Base-by-base conservation (phyloP, 1,284 basidiomycete species). In the Ustilago bromivora region DNA sequence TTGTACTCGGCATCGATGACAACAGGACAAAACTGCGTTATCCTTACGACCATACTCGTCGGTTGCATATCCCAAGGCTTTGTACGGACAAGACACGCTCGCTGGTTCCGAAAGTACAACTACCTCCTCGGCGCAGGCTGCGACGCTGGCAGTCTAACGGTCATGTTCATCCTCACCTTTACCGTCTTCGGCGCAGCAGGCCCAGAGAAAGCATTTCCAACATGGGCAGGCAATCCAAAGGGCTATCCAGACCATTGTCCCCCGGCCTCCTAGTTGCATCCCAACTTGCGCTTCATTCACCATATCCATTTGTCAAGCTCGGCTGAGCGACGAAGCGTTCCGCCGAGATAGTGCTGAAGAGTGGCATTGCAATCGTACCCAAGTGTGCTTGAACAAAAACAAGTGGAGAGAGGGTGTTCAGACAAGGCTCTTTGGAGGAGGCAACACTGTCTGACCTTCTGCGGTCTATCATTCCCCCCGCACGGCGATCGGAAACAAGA, bases 161-260 rank as follows among this genome's bases (percentile, higher is more conserved):
- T 92, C 88, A 88, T 91, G 35, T 91, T 92, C 81, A 87, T 92
- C 19, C 87, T 92, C 5, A 90, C 90, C 9, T 92, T 92, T 81
- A 90, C 91, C 4, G 91, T 92, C 23, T 91, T 90, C 78, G 91
- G 91, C 47, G 91, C 90, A 13, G 89, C 89, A 1, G 91, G 91
- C 5, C 81, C 80, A 17, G 81, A 87, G 56, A 86, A 85, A 58
- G 89, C 88, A 2, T 91, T 91, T 88, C 90, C 90, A 0, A 78
- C 63, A 0, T 76, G 74, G 74, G 40, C 41, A n/a, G 72, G 72
- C 40, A 75, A 75, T 28, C 62, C 72, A 6, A 40, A 36, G 3
- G 3, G 68, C 3, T 71, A 46, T 28, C 62, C 68, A 3, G 62
- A 71, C 32, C 46, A 74, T 32, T 74, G 71, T 28, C 69, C 63